Base-by-base conservation (phyloP, 2,329 filamentous ascomycete species). In the Apiospora koreana region DNA sequence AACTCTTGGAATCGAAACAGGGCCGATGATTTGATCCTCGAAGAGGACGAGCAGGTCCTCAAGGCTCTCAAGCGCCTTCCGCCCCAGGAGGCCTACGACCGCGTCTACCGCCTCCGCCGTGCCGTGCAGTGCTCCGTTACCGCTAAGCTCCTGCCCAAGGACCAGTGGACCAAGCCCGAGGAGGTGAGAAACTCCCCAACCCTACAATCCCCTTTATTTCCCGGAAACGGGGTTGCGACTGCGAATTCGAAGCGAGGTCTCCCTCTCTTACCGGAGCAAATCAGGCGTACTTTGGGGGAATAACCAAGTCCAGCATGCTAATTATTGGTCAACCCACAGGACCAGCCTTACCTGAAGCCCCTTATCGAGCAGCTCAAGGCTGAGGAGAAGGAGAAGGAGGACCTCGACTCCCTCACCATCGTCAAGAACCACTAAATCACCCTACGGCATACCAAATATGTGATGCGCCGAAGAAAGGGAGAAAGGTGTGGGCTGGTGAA, bases 71-170 rank as follows among this genome's bases (percentile, higher is more conserved):
- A 93, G 89, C 94, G 96, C 82, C 93, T 99, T 73, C 90, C 93
- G 71, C 89, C 94, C 79, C 94, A 97, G 87, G 94, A 96, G 82
- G 89, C 92, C 79, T 98, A 98, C 86, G 96, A 99, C 87, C 95
- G 96, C 82, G 91, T 98, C 82, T 99, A 94, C 92, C 95, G 96
- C 80, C 90, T 99, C 84, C 94, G 96, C 86, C 92, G 96, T 85
- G 95, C 96, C 79, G 91, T 97, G 85, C 96, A 99, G 86, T 86
- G 85, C 82, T 89, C 86, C 78, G 82, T 89, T 79, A 82, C 86
- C 78, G 89, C 91, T 82, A 89, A 90, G 84, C 83, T 91, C 73
- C 86, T 92, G 69, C 88, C 89, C 80, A 87, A 87, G 84, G 80
- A 85, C 43, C 81, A 90, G 80, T 90, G 88, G 88, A 89, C 86